Percentiles rank a stretch among this genome's conserved stretches.
Conservation (phyloP, 2,329 filamentous ascomycete species). For the Xylaria sp. region DNA sequence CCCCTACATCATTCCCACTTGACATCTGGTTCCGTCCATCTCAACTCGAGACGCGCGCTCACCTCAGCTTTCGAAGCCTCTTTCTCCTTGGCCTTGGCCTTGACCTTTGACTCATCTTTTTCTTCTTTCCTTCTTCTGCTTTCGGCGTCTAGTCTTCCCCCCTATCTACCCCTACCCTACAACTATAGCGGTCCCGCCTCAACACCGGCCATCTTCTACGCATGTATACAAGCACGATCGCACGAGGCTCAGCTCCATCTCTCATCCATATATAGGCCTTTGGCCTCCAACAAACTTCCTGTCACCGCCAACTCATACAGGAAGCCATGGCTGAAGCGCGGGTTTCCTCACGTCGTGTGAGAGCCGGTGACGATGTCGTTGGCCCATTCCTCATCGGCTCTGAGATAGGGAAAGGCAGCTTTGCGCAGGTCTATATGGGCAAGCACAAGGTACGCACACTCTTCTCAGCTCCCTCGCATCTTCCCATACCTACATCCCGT, state of each 20-base stretch:
- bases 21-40: constrained; percentile 35
- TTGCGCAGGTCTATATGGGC: constrained; percentile 91
- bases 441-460: constrained; percentile 73
- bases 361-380: constrained; percentile 52
- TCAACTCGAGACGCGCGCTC: constrained; percentile 35
- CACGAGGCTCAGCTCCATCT: constrained; percentile 35
- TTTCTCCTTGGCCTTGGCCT: constrained; percentile 16
- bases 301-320: constrained; percentile 42
- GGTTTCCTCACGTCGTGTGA: constrained; percentile 43
- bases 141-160: constrained; percentile 29
- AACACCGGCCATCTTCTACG: constrained; percentile 28
- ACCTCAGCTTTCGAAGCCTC: constrained; percentile 37
- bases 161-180: constrained; percentile 16
- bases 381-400: constrained; percentile 83
- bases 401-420: constrained; percentile 97
- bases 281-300: constrained; percentile 43
- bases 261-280: constrained; percentile 42
- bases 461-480: constrained; percentile 11
- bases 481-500: constrained; percentile 10
- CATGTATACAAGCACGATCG: constrained; percentile 42
- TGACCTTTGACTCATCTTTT: neutral
- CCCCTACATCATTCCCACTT: constrained; percentile 42
- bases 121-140: constrained; percentile 32
- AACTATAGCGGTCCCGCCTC: constrained; percentile 27
- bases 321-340: constrained; percentile 44